These are phyloP conservation scores for Aristolochia californica DNA, from an alignment of 164 flowering plant genomes.

Conservation along the genomic window DNA sequence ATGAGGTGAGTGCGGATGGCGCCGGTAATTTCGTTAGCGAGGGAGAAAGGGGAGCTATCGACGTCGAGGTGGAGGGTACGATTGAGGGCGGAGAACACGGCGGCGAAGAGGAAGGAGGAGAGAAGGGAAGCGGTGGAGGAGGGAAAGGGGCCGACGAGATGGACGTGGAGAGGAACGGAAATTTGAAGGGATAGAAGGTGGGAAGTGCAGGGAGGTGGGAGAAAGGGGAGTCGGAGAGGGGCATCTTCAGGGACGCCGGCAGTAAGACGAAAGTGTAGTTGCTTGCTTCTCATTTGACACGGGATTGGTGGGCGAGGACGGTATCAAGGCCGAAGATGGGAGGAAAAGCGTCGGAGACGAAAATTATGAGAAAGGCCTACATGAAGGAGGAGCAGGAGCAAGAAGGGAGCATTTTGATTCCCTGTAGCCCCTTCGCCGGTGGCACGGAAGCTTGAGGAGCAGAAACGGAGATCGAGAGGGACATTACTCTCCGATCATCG, in stretches of 20 bases:
- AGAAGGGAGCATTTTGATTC: not conserved
- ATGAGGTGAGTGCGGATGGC: slow-evolving; percentile 20
- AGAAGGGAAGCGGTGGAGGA: not conserved
- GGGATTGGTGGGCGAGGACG: slow-evolving; percentile 2
- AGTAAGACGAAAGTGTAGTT: slow-evolving; percentile 2
- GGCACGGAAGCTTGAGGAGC: no score
- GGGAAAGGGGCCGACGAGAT: not conserved
- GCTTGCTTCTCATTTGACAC: not conserved
- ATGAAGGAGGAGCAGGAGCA: not conserved
- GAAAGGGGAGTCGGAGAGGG: not conserved
- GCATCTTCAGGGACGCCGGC: not conserved
- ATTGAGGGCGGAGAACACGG: not conserved
- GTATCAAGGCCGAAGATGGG: slow-evolving; percentile 3
- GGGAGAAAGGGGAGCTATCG: slow-evolving; percentile 16
- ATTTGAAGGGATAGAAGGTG: not conserved
- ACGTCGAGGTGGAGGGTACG: not conserved
- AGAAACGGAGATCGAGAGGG: no score
- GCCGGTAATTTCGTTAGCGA: slow-evolving; percentile 14
- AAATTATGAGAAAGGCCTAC: no score
- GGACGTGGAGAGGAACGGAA: not conserved
- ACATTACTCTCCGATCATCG: no score
- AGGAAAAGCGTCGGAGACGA: not conserved
- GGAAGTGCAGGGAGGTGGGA: not conserved
- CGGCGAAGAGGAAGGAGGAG: not conserved
- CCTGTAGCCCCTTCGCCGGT: no score